Base-by-base conservation (phyloP, 257 asterid genomes). In the Nicotiana tabacum region DNA sequence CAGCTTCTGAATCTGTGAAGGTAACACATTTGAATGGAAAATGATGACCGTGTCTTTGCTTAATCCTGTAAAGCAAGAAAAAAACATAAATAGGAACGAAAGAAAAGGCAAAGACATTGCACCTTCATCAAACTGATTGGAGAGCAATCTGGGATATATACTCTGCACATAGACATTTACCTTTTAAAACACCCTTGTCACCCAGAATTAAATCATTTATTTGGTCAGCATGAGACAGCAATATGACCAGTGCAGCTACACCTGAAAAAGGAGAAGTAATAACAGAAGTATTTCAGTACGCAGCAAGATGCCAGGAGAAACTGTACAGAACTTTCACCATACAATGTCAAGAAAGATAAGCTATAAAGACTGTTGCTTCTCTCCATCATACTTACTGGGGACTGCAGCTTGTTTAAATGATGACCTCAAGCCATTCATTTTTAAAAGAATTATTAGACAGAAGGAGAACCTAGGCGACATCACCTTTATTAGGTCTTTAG, bases 211-310 rank as follows among this genome's bases (percentile, higher is more conserved):
- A 81, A 82, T 94, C 89, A 46, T 85, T 85, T 82, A 91, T 88
- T 86, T 91, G 95, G 89, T 94, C 98, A 80, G 81, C 89, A 60
- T 92, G 94, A 86, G 97, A 90, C 87, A 94, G 66, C 86, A 94
- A 88, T 79, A 89, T 85, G 88, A 96, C 93, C 91, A 96, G 84
- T 84, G 99, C 98, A 82, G 81, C 89, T 66, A 90, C 94, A 83
- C 95, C 98, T 96, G 94, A 74, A 46, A 74, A 27, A 6, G 24
- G 39, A 12, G 62, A 24, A 24, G 39, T 46, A 57, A 35, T 53
- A 48, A 46, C 39, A 74, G 39, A 48, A 48, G 39, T 72, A 74
- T 46, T 74, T 72, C 27, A 10, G 79, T 48, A 48, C 1, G 2
- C 21, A 72, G n/a, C 61, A 72, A 46, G 61, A 72, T 11, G 7